Conservation (phyloP, 306 rosid genomes). For the Lagenaria siceraria region DNA sequence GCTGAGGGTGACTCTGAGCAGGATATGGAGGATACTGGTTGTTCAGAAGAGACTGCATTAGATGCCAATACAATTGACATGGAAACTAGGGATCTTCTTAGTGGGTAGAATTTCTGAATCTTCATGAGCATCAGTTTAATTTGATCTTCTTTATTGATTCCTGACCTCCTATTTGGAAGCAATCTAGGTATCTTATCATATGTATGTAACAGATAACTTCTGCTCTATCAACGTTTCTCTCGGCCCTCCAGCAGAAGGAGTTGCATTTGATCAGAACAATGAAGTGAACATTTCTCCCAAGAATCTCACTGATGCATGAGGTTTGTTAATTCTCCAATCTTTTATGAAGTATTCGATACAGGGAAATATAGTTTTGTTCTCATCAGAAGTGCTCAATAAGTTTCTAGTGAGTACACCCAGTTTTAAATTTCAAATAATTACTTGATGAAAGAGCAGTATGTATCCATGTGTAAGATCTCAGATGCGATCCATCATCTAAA, state of each 20-base stretch:
- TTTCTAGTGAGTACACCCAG: neutral
- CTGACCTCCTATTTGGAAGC: neutral
- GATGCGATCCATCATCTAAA: neutral
- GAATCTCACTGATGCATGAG: neutral
- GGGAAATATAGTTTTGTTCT: neutral
- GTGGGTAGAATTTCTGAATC: conserved; percentile 25
- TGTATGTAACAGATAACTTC: too few species aligned
- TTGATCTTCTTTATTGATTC: neutral
- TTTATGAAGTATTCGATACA: neutral
- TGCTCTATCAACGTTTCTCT: neutral
- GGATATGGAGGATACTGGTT: conserved; percentile 27
- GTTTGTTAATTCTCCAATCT: neutral
- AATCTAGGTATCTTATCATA: neutral
- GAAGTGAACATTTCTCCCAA: neutral
- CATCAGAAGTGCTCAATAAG: neutral
- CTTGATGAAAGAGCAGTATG: neutral
- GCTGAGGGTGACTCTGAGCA: conserved; percentile 25
- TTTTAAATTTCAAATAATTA: neutral
- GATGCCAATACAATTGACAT: neutral
- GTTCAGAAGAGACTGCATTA: conserved; percentile 17
- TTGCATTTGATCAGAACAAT: neutral
- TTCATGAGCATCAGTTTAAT: conserved; percentile 16
- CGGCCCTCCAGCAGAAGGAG: neutral
- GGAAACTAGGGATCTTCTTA: conserved; percentile 26
- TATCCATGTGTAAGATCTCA: neutral